Evolutionary conservation across 805 yeast species (phyloP).

Genomic region (Saturnispora galanensis): DNA sequence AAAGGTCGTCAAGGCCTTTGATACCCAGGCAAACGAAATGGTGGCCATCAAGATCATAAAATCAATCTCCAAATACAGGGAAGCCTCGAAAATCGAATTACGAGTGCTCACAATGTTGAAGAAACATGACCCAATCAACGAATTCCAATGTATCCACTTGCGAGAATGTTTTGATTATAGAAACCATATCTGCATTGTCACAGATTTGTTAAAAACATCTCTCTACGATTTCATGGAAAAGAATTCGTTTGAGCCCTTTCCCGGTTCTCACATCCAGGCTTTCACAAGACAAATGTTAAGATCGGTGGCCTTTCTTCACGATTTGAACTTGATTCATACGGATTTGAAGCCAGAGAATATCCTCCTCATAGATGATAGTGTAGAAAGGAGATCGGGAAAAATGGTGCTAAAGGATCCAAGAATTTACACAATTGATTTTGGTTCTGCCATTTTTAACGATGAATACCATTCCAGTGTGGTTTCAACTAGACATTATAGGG

Average conservation of each 20-base stretch:
- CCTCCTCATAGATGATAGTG: constrained; percentile 49
- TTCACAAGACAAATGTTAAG: constrained; percentile 77
- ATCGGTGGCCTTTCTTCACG: constrained; percentile 84
- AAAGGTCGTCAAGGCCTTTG: constrained; percentile 78
- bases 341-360: constrained; percentile 96
- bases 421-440: constrained; percentile 89
- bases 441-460: constrained; percentile 90
- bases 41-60: constrained; percentile 91
- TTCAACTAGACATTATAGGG: constrained; percentile 92
- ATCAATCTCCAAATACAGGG: constrained; percentile 88
- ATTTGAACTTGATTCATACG: constrained; percentile 83
- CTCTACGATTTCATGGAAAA: constrained; percentile 83
- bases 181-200: constrained; percentile 89
- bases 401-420: constrained; percentile 61
- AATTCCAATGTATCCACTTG: constrained; percentile 73
- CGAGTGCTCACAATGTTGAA: constrained; percentile 69
- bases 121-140: constrained; percentile 56
- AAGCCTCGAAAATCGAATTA: constrained; percentile 88
- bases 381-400: constrained; percentile 28
- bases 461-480: constrained; percentile 90
- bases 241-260: constrained; percentile 81
- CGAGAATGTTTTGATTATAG: constrained; percentile 86
- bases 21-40: constrained; percentile 42
- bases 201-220: constrained; percentile 76
- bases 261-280: constrained; percentile 86